Evolutionary conservation across 805 yeast genomes (phyloP).

Genomic region (Kregervanrija delftensis): DNA sequence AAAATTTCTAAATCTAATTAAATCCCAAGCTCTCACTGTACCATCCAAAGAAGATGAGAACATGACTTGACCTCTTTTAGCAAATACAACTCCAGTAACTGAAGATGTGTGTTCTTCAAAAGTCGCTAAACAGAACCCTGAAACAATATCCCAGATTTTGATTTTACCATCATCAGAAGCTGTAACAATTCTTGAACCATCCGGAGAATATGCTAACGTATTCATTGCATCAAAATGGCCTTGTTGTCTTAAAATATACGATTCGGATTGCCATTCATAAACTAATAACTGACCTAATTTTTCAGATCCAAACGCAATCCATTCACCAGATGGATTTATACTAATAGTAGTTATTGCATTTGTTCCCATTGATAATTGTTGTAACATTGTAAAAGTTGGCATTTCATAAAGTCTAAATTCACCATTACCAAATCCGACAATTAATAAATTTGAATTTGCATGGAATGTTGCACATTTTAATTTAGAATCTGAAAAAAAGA

Average conservation of each 20-base stretch:
- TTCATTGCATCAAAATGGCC: slow-evolving; percentile 94
- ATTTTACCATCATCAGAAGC: slow-evolving; percentile 96
- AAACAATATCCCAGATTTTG: slow-evolving; percentile 89
- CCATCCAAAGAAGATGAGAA: slow-evolving; percentile 93
- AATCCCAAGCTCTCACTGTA: slow-evolving; percentile 96
- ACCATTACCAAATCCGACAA: slow-evolving; percentile 86
- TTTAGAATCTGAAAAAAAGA: slow-evolving; percentile 62
- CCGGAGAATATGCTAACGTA: slow-evolving; percentile 83
- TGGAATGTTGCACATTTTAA: slow-evolving; percentile 84
- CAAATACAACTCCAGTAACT: slow-evolving; percentile 82
- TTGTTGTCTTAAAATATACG: slow-evolving; percentile 90
- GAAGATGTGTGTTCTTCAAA: slow-evolving; percentile 87
- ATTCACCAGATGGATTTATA: slow-evolving; percentile 82
- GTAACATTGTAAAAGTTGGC: slow-evolving; percentile 72
- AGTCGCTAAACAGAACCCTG: slow-evolving; percentile 90
- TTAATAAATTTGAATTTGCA: slow-evolving; percentile 58
- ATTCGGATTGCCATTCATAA: slow-evolving; percentile 98
- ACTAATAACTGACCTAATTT: slow-evolving; percentile 89
- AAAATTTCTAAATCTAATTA: slow-evolving; percentile 86
- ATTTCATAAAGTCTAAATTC: slow-evolving; percentile 87
- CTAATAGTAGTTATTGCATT: slow-evolving; percentile 78
- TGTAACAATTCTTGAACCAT: slow-evolving; percentile 86
- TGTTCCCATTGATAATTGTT: slow-evolving; percentile 87
- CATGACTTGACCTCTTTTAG: slow-evolving; percentile 83
- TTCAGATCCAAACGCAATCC: slow-evolving; percentile 94